Percentiles rank a stretch among this genome's conserved stretches.
phyloP scores from a whole-genome alignment of 345 rosid species.

The Eucalyptus polyanthemos region DNA sequence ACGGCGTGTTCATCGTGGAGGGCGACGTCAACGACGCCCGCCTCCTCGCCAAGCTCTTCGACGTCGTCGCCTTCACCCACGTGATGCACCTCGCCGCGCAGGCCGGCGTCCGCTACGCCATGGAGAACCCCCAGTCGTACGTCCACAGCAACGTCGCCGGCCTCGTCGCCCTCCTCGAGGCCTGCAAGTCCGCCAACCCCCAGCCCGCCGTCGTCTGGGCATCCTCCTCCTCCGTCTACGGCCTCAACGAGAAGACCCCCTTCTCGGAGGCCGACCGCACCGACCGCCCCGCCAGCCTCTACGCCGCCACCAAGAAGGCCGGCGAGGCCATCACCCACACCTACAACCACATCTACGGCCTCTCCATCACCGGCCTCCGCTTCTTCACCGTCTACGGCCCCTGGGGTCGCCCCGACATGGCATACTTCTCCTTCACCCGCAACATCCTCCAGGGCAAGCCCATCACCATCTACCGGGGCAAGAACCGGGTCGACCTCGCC shows the following conservation, averaged over 20 bases:
- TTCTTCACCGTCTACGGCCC: constrained; percentile 29
- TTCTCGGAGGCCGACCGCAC: constrained; percentile 15
- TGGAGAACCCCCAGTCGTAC: constrained; percentile 20
- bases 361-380: constrained; percentile 20
- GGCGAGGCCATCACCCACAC: constrained; percentile 24
- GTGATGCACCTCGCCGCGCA: constrained; percentile 31
- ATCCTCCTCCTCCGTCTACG: constrained; percentile 25
- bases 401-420: constrained; percentile 30
- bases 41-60: constrained; percentile 19
- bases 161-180: constrained; percentile 19
- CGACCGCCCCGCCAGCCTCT: constrained; percentile 10
- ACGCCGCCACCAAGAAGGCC: constrained; percentile 26
- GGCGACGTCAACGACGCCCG: constrained; percentile 24
- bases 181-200: constrained; percentile 14
- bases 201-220: constrained; percentile 29
- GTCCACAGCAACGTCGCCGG: constrained; percentile 21
- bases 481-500: constrained; percentile 13
- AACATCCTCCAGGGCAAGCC: constrained; percentile 25
- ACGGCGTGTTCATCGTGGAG: constrained; percentile 6
- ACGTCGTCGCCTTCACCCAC: constrained; percentile 19
- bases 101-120: constrained; percentile 23
- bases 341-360: constrained; percentile 26
- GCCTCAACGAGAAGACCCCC: constrained; percentile 13
- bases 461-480: constrained; percentile 20
- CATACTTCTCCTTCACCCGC: constrained; percentile 15